These are phyloP conservation scores for Pseudonectria foliicola DNA, from an alignment of 2,329 filamentous ascomycete genomes.

Conservation along the genomic window DNA sequence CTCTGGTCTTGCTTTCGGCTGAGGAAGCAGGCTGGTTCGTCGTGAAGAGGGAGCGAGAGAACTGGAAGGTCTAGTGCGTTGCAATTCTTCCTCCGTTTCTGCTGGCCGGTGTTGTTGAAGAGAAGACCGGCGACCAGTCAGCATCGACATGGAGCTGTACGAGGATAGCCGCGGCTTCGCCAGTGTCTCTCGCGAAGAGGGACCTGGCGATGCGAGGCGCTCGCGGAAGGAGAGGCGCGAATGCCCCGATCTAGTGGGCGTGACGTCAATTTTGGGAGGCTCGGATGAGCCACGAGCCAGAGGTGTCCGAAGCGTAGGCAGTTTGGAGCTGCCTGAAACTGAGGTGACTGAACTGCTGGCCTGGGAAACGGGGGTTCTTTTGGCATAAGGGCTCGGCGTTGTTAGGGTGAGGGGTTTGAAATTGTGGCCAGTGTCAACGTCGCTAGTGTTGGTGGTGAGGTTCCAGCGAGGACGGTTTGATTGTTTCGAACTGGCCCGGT, in stretches of 20 bases:
- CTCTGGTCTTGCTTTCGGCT: slow-evolving; percentile 30
- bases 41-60: slow-evolving; percentile 44
- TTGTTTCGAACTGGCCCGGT: slow-evolving; percentile 39
- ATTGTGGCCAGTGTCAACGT: slow-evolving; percentile 60
- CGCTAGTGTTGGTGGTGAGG: slow-evolving; percentile 53
- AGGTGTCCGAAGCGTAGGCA: slow-evolving; percentile 44
- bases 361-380: slow-evolving; percentile 32
- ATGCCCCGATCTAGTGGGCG: slow-evolving; percentile 36
- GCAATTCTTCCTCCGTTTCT: slow-evolving; percentile 22
- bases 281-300: slow-evolving; percentile 39
- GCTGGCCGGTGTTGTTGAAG: slow-evolving; percentile 40
- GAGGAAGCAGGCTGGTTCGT: slow-evolving; percentile 48
- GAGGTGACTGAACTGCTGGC: slow-evolving; percentile 38
- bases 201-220: slow-evolving; percentile 41
- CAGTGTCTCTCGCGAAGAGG: slow-evolving; percentile 39
- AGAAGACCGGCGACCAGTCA: slow-evolving; percentile 44
- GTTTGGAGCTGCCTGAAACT: slow-evolving; percentile 35
- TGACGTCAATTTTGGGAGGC: slow-evolving; percentile 40
- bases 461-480: slow-evolving; percentile 68
- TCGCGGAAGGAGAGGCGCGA: slow-evolving; percentile 49
- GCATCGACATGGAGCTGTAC: slow-evolving; percentile 37
- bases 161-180: slow-evolving; percentile 37
- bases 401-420: slow-evolving; percentile 57
- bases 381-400: slow-evolving; percentile 51
- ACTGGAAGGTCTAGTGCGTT: slow-evolving; percentile 44